Evolutionary conservation across 225 moss, liverwort and hornwort species (phyloP), one percentile per base, ranked within the genome.

Genomic region (Polytrichum formosum): DNA sequence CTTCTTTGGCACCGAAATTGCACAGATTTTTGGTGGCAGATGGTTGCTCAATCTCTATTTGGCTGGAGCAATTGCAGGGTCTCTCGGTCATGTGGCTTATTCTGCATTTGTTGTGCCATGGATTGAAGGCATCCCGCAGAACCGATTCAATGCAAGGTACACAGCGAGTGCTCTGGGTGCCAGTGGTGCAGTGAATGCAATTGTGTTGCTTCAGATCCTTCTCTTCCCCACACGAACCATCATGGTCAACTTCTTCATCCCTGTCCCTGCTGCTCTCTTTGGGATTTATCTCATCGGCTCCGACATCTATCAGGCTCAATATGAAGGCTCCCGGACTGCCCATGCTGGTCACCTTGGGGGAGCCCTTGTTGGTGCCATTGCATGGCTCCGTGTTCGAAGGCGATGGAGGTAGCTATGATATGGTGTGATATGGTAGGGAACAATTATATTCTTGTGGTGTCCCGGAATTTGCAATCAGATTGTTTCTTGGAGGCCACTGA

Each of bases 1-100:
- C 81, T 98, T 98, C 71, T 98, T 98, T 53, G 97, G 97, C 17
- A 81, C 84, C 6, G 97, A 98, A 85, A 91, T 98, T 73, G 97
- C 89, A 54, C 86, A 85, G 78, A 69, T 94, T 18, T 91, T 94
- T 68, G 97, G 97, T 46, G 91, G 94, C 4, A 82, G 88, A 22
- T 94, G 82, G 70, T 81, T 98, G 68, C 78, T 98, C 68, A 82
- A 90, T 55, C 79, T 98, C 53, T 98, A 98, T 73, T 64, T 94
- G 66, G 82, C 91, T 22, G 97, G 91, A 26, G 97, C 89, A 6
- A 71, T 94, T 30, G 94, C 88, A 16, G 94, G 94, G 0, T 85
- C 97, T 1, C 30, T 94, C n/a, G 82, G 85, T 4, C 97, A 98
- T 78, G 55, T 98, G 7, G 75, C 78, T 25, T 94, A 94, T 55